Base-by-base conservation (phyloP, 2,329 filamentous ascomycete species). In the Fragosphaeria purpurea region DNA sequence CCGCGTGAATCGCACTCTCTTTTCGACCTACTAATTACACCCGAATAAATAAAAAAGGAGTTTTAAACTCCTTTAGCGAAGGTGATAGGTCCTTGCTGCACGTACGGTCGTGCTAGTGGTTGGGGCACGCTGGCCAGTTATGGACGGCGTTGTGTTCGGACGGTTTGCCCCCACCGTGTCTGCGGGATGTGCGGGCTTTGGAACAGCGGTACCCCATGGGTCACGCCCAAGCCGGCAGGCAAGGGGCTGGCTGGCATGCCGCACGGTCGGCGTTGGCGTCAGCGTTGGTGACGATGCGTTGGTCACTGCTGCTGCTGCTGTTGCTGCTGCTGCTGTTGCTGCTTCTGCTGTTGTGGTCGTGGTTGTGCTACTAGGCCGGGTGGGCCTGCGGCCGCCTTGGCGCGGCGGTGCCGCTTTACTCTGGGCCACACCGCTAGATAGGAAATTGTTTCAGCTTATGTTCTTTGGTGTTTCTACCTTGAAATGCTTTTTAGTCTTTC, bases 221-320 rank as follows among this genome's bases (percentile, higher is more conserved):
- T 37, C 7, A 52, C 32, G 2, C 38, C 48, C 6, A 57, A 10
- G 12, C 57, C 54, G 34, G 55, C 50, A 2, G 58, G 57, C 47
- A 57, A 59, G 7, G 60, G 60, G 35, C 57, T 64, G 35, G 59
- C 56, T 64, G 35, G 59, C 56, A 32, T 63, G 57, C 2, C 60
- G 51, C 50, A 68, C 57, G 7, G 59, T 64, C 0, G 67, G 66
- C 0, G 67, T 67, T 5, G 67, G 65, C 8, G 22, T 22, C 22
- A 3, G 22, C 22, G 63, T 64, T 2, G 66, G 54, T 4, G 60
- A 58, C 4, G 58, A 57, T 5, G 54, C 30, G 12, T 53, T 49
- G 4, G 53, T 55, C 30, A 57, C 7, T 35, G 46, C 39, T 48
- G 47, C 22, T 39, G 47, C 6, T 33, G 54, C 39, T 42, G 56